These are phyloP conservation scores for Alternaria triticina DNA, from an alignment of 2,329 filamentous ascomycete species.

Conservation along the genomic window DNA sequence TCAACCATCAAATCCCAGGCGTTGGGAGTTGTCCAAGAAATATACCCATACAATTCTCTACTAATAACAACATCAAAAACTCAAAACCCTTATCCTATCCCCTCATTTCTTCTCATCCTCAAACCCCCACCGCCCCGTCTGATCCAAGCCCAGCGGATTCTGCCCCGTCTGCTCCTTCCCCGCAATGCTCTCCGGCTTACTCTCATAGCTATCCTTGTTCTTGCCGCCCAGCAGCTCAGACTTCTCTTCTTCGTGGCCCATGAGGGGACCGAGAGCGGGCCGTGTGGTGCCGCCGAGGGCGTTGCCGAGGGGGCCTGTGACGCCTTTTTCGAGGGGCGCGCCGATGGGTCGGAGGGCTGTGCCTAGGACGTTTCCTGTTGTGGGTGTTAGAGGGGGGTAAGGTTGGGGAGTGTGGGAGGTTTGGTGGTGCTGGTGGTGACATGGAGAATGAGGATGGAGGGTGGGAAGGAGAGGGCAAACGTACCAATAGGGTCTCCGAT, in stretches of 20 bases:
- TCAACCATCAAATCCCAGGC: too few relatives aligned
- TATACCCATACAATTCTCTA: background rate
- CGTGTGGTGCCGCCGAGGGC: conserved; percentile 47
- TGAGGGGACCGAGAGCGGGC: conserved; percentile 43
- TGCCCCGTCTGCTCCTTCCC: conserved; percentile 49
- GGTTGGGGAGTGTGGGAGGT: background rate
- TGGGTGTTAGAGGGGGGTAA: background rate
- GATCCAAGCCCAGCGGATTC: conserved; percentile 50
- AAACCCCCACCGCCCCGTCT: conserved; percentile 47
- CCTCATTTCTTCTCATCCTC: conserved; percentile 16
- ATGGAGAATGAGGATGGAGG: background rate
- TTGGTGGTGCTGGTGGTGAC: too few relatives aligned
- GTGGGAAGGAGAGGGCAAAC: background rate
- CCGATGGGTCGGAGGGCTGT: conserved; percentile 50
- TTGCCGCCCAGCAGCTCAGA: conserved; percentile 47
- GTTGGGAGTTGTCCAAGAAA: too few relatives aligned
- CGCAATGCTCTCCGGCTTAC: conserved; percentile 45
- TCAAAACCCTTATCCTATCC: background rate
- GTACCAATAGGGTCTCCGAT: conserved; percentile 44
- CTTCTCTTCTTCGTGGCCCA: conserved; percentile 45
- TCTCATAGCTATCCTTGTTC: conserved; percentile 48
- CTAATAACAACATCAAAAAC: background rate
- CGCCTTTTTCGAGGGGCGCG: conserved; percentile 43
- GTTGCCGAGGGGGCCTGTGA: conserved; percentile 47
- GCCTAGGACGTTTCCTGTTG: conserved; percentile 44